Percentiles rank a stretch among this genome's conserved stretches.
Conservation (phyloP, 805 yeast genomes). For the Jamesozyma jinghongensis region DNA sequence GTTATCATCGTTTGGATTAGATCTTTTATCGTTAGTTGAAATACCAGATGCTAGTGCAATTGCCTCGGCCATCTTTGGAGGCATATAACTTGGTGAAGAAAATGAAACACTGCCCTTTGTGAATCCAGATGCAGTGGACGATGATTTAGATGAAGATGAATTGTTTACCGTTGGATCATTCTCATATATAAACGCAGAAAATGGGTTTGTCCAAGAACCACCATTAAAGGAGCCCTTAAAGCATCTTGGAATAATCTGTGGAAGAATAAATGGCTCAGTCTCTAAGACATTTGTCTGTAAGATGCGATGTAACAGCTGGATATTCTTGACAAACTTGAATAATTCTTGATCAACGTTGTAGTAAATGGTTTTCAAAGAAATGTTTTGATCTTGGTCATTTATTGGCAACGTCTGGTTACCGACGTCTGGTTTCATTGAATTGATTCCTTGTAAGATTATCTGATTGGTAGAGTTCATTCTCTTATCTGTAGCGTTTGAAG, state of each 20-base stretch:
- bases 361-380: conserved; percentile 5
- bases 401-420: too few species aligned
- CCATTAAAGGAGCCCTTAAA: conserved; percentile 59
- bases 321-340: conserved; percentile 24
- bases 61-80: conserved; percentile 19
- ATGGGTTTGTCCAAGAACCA: conserved; percentile 73
- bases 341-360: conserved; percentile 23
- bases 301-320: conserved; percentile 23
- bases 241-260: conserved; percentile 64
- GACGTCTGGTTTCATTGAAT: too few species aligned
- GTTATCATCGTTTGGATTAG: background rate
- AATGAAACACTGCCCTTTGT: too few species aligned
- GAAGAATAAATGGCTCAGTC: conserved; percentile 30
- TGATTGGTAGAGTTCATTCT: too few species aligned
- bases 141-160: background rate
- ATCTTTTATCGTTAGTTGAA: background rate
- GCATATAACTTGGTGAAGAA: conserved; percentile 2
- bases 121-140: conserved; percentile 1
- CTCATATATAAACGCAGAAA: conserved; percentile 30
- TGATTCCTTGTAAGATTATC: too few species aligned
- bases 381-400: background rate
- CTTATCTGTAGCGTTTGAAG: conserved; percentile 1
- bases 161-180: conserved; percentile 4
- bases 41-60: conserved; percentile 17
- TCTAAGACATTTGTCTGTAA: conserved; percentile 17